A percentile compares a stretch with the other conserved stretches of the same genome.
These are phyloP conservation scores for Ophiocordyceps sinensis DNA, from an alignment of 2,329 filamentous ascomycete genomes.

Conservation along the genomic window DNA sequence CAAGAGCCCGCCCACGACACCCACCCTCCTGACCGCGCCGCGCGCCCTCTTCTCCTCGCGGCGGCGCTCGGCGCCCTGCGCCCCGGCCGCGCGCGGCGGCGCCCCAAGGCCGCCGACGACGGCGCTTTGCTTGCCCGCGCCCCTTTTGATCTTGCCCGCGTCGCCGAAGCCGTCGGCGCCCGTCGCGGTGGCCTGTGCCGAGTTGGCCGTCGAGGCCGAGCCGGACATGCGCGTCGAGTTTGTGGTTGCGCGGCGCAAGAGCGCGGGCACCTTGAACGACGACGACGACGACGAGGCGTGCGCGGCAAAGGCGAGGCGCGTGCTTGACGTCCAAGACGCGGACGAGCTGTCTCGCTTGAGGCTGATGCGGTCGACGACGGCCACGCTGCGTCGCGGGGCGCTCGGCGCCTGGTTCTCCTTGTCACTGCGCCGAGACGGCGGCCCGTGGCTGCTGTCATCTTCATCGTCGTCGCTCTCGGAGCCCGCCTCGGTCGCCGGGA, in stretches of 20 bases:
- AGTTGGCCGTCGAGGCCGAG: slow-evolving; percentile 1
- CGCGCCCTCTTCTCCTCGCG: slow-evolving; percentile 43
- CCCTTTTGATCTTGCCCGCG: slow-evolving; percentile 44
- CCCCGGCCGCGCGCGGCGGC: slow-evolving; percentile 22
- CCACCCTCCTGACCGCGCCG: slow-evolving; percentile 40
- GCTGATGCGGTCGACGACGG: slow-evolving; percentile 59
- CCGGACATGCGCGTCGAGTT: slow-evolving; percentile 35
- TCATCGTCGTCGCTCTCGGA: slow-evolving; percentile 27
- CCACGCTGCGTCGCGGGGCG: slow-evolving; percentile 20
- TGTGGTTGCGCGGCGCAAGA: slow-evolving; percentile 62
- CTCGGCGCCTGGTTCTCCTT: slow-evolving; percentile 33
- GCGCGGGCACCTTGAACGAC: slow-evolving; percentile 52
- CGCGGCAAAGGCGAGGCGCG: slow-evolving; percentile 43
- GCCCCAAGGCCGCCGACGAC: slow-evolving; percentile 27
- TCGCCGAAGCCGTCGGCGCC: slow-evolving; percentile 26
- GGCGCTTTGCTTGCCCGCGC: slow-evolving; percentile 43
- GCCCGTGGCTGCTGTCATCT: slow-evolving; percentile 12
- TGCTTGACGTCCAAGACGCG: slow-evolving; percentile 13
- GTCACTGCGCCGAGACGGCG: slow-evolving; percentile 16
- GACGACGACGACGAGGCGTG: slow-evolving; percentile 21
- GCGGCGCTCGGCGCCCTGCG: slow-evolving; percentile 42
- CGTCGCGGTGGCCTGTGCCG: slow-evolving; percentile 11
- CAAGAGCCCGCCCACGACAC: slow-evolving; percentile 43
- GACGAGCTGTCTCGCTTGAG: slow-evolving; percentile 44
- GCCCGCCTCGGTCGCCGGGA: slow-evolving; percentile 26